Evolutionary conservation across 2,329 filamentous ascomycete genomes (phyloP), one percentile per base, ranked within the genome.

Genomic region (Claviceps cyperi): DNA sequence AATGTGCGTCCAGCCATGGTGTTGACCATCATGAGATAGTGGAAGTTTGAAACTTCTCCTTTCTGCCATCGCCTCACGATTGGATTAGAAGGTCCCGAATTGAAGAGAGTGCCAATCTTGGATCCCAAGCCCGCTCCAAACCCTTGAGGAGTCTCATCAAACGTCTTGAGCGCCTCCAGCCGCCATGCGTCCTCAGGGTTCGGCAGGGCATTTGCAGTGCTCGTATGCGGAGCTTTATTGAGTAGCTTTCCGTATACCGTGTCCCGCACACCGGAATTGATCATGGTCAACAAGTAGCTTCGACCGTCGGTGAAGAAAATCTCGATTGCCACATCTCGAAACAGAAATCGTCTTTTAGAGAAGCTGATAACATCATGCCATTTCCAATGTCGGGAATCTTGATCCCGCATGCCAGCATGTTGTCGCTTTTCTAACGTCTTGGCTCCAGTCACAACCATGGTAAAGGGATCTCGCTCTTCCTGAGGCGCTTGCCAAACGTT

Each of bases 11-110:
- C 92, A 28, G 94, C 94, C 77, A 98, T 87, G 0, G 92, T 97
- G 62, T 98, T 98, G 61, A 98, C 82, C 53, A 96, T 81, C 91
- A 98, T 98, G 37, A 98, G 77, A 62, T 98, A 98, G 65, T 97
- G 89, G 60, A 98, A 98, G 64, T 98, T 98, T 14, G 91, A 97
- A 47, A 97, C 88, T 60, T 98, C 92, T 13, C 94, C 92, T 62
- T 83, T 84, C 52, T 92, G 78, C 92, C 92, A 98, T 63, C 83
- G 84, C 56, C 84, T 83, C 60, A 92, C 94, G 8, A 88, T 82
- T 9, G 90, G 86, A 56, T 89, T 90, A 64, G 84, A 85, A 0
- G 86, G 78, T 0, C 81, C 82, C 21, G 88, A 79, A 55, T 89
- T 88, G 71, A 98, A 97, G 13, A 96, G 86, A 55, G 83, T 95